phyloP scores from a whole-genome alignment of 179 eudicot species.

The Beta macrorhiza region DNA sequence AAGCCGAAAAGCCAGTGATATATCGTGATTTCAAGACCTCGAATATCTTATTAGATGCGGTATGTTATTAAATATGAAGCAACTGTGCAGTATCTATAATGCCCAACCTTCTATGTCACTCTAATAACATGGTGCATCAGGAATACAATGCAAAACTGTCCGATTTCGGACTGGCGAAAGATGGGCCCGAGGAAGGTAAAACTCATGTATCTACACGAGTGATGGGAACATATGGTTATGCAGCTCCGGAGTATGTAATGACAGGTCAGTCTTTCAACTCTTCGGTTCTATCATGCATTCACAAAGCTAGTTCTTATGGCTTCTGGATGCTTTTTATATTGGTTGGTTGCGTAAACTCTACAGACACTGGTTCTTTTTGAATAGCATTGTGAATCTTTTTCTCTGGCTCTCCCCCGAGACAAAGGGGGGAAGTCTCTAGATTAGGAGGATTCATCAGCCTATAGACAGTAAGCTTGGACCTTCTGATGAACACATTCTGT shows the following conservation, averaged over 20 bases:
- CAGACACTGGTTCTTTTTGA: neutral
- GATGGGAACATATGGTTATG: slow-evolving; percentile 94
- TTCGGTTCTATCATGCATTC: neutral
- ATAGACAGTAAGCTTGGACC: neutral
- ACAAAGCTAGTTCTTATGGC: neutral
- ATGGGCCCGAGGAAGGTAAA: slow-evolving; percentile 87
- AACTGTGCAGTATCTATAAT: neutral
- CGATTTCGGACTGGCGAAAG: slow-evolving; percentile 93
- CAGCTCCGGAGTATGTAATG: slow-evolving; percentile 90
- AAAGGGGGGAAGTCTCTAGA: neutral
- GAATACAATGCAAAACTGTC: slow-evolving; percentile 89
- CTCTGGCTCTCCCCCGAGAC: neutral
- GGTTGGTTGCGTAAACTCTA: neutral
- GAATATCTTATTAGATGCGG: slow-evolving; percentile 83
- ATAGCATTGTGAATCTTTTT: neutral
- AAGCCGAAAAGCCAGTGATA: slow-evolving; percentile 74
- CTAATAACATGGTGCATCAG: slow-evolving; percentile 39
- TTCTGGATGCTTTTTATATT: neutral
- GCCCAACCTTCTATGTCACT: slow-evolving; percentile 13
- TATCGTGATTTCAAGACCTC: slow-evolving; percentile 85
- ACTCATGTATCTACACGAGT: slow-evolving; percentile 93
- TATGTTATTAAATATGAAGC: slow-evolving; percentile 33
- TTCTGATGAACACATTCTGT: neutral
- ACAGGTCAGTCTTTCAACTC: slow-evolving; percentile 52
- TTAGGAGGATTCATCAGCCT: neutral